Evolutionary conservation across 331 rosid species (phyloP).

Genomic region (Quercus phellos): DNA sequence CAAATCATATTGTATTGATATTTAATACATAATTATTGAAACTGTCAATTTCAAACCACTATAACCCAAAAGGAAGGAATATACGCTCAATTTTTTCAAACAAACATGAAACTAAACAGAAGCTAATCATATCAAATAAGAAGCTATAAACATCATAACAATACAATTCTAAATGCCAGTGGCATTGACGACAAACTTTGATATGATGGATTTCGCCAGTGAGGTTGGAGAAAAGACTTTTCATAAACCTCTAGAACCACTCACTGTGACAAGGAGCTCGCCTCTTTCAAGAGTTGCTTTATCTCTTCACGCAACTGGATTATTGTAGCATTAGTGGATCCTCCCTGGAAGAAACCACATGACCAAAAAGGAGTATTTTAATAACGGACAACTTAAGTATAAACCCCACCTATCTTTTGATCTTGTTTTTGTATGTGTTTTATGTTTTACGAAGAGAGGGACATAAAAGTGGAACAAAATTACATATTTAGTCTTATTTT

Average conservation of each 20-base stretch:
- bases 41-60: neutral
- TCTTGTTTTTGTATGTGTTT: too few relatives aligned
- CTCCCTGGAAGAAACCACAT: conserved; percentile 34
- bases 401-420: too few relatives aligned
- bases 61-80: neutral
- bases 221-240: neutral
- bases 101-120: neutral
- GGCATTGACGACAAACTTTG: neutral
- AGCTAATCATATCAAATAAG: neutral
- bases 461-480: too few relatives aligned
- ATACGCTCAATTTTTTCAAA: neutral
- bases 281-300: conserved; percentile 67
- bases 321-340: conserved; percentile 36
- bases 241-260: conserved; percentile 25
- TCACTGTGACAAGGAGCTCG: conserved; percentile 71
- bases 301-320: conserved; percentile 54
- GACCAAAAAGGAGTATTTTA: neutral
- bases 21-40: conserved; percentile 2
- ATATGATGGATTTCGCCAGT: neutral
- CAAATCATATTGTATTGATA: neutral
- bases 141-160: neutral
- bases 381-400: neutral
- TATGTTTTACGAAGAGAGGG: too few relatives aligned
- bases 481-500: too few relatives aligned
- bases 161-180: neutral